A percentile compares a stretch with the other conserved stretches of the same genome.
Evolutionary conservation across 177 flowering plant genomes (phyloP).

Genomic region (Vitis hybrid): DNA sequence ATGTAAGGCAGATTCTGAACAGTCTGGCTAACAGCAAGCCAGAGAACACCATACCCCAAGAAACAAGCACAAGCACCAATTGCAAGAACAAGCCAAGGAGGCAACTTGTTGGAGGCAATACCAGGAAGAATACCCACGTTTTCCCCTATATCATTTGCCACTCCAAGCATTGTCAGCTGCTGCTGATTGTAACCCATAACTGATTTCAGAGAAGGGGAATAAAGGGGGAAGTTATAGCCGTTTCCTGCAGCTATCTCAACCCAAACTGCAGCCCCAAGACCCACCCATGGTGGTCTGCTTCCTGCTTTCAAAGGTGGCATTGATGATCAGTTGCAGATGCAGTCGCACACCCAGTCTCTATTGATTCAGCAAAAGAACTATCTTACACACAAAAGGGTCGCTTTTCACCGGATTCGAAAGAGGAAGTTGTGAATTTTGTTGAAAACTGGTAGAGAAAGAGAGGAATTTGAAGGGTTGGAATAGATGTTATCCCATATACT

Average conservation of each 20-base stretch:
- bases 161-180: constrained; percentile 55
- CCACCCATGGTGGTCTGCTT: constrained; percentile 64
- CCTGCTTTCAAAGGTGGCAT: constrained; percentile 38
- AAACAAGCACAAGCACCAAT: constrained; percentile 52
- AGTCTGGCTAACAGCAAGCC: constrained; percentile 63
- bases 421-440: too few relatives aligned
- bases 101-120: constrained; percentile 59
- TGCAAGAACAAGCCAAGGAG: constrained; percentile 61
- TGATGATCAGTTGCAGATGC: constrained; percentile 1
- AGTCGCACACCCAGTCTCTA: too few relatives aligned
- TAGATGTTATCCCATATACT: too few relatives aligned
- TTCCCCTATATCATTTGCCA: constrained; percentile 58
- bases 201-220: constrained; percentile 44
- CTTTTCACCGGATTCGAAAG: too few relatives aligned
- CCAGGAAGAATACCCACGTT: constrained; percentile 33
- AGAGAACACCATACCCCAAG: constrained; percentile 73
- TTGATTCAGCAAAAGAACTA: too few relatives aligned
- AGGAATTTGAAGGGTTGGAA: too few relatives aligned
- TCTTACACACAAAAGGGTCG: too few relatives aligned
- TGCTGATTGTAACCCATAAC: constrained; percentile 49
- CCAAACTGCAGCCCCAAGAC: constrained; percentile 58
- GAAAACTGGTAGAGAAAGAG: too few relatives aligned
- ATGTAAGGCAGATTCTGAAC: constrained; percentile 45
- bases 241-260: constrained; percentile 47
- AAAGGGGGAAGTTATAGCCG: constrained; percentile 48